Evolutionary conservation across 192 early-diverging fungal species (phyloP), one percentile per base, ranked within the genome.

Genomic region (Podochytrium sp.): DNA sequence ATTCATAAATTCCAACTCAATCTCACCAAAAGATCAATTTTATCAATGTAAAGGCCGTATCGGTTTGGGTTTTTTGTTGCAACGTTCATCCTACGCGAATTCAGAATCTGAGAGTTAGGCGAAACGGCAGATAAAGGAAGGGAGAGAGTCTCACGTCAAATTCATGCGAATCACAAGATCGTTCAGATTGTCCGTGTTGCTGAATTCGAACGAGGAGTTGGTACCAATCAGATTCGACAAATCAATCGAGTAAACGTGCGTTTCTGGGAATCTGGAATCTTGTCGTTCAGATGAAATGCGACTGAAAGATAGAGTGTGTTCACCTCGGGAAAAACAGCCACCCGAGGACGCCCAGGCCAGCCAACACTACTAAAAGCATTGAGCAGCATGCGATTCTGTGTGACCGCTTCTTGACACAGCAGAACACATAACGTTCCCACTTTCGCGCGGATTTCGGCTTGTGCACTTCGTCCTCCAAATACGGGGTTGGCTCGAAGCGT

Each of bases 61-160:
- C 27, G 29, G 58, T 75, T 75, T 10, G 74, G 74, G 42, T 75
- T 75, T 50, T 58, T 55, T 2, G 64, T 65, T 38, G 37, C 52
- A 27, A 75, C 14, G n/a, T 55, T 6, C 64, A 75, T 65, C 2
- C 10, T 41, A 73, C 12, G 37, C 38, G 65, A 20, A 73, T 62
- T 55, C 64, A 18, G 25, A 73, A 30, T 7, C 10, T 25, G 37
- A 73, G 38, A 18, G n/a, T 30, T 37, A 65, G 65, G 38, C 35
- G 35, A 50, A 47, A 52, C 51, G 29, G 47, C 23, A 20, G n/a
- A n/a, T n/a, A n/a, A n/a, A n/a, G n/a, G n/a, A n/a, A n/a, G n/a
- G n/a, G n/a, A n/a, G n/a, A n/a, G n/a, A n/a, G n/a, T n/a, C n/a
- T n/a, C n/a, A n/a, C n/a, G 60, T 70, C 56, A 76, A 27, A 33